A percentile compares a stretch with the other conserved stretches of the same genome.
These are phyloP conservation scores for Myxozyma lipomycoides DNA, from an alignment of 805 yeast genomes.

Conservation along the genomic window DNA sequence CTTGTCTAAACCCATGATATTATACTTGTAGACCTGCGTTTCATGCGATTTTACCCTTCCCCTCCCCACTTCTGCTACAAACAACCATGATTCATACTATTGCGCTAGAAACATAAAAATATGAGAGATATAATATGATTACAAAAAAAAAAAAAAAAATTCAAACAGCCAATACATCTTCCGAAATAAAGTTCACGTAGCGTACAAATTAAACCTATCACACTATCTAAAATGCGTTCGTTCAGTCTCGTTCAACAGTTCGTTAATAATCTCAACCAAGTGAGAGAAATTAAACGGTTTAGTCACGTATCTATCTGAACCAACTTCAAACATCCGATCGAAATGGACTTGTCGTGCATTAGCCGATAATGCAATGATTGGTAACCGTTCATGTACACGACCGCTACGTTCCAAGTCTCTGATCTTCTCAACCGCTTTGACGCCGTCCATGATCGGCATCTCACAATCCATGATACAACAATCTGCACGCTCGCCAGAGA, in stretches of 20 bases:
- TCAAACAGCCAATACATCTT: no score
- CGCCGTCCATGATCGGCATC: conserved; percentile 31
- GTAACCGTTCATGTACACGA: conserved; percentile 9
- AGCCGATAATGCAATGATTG: conserved; percentile 29
- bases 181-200: no score
- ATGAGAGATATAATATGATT: not conserved
- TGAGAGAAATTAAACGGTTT: conserved; percentile 23
- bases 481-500: conserved; percentile 17
- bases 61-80: no score
- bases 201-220: no score
- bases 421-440: conserved; percentile 32
- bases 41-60: no score
- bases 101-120: no score
- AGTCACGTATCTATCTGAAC: conserved; percentile 25
- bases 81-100: no score
- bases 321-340: conserved; percentile 26
- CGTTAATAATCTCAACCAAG: conserved; percentile 20
- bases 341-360: conserved; percentile 26
- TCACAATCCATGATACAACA: conserved; percentile 29
- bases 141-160: not conserved
- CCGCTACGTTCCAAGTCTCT: conserved; percentile 18
- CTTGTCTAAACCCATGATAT: no score
- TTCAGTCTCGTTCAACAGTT: conserved; percentile 2
- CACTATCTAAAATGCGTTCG: not conserved
- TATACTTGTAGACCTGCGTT: no score